These are phyloP conservation scores for Takashimella tepidaria DNA, from an alignment of 1,284 basidiomycete species.

Conservation along the genomic window DNA sequence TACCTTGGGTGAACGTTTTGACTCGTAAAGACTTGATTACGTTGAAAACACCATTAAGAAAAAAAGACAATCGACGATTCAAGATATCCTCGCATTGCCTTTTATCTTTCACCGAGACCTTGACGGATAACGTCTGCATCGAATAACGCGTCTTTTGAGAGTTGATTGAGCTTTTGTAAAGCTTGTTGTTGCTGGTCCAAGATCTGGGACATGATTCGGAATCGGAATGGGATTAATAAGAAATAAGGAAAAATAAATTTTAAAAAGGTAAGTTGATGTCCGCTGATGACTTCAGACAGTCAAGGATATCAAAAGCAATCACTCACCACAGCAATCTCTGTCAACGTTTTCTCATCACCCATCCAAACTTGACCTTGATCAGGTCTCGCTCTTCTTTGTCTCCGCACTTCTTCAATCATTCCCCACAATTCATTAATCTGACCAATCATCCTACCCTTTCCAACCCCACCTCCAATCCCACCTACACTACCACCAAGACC, in stretches of 20 bases:
- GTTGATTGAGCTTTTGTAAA: constrained; percentile 68
- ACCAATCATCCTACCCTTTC: constrained; percentile 52
- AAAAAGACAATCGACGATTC: too few relatives aligned
- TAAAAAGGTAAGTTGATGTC: too few relatives aligned
- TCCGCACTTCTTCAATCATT: constrained; percentile 64
- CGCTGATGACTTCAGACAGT: too few relatives aligned
- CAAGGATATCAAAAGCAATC: too few relatives aligned
- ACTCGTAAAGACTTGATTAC: too few relatives aligned
- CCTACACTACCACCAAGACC: constrained; percentile 10
- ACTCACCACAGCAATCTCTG: constrained; percentile 66
- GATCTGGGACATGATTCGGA: constrained; percentile 60
- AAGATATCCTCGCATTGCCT: not conserved
- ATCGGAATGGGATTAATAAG: not conserved
- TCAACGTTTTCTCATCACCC: constrained; percentile 74
- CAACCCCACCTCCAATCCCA: constrained; percentile 27
- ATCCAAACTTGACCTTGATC: constrained; percentile 61
- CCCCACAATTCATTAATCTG: constrained; percentile 80
- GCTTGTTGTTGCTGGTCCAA: constrained; percentile 73
- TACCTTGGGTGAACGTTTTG: too few relatives aligned
- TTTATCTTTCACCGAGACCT: constrained; percentile 15
- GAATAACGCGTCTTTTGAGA: constrained; percentile 62
- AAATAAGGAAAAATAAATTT: too few relatives aligned
- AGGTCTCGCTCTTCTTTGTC: constrained; percentile 45
- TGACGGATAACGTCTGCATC: constrained; percentile 62
- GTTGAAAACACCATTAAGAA: too few relatives aligned